Evolutionary conservation across 805 yeast species (phyloP), one percentile per base, ranked within the genome.

Genomic region (Saccharomyces jurei): DNA sequence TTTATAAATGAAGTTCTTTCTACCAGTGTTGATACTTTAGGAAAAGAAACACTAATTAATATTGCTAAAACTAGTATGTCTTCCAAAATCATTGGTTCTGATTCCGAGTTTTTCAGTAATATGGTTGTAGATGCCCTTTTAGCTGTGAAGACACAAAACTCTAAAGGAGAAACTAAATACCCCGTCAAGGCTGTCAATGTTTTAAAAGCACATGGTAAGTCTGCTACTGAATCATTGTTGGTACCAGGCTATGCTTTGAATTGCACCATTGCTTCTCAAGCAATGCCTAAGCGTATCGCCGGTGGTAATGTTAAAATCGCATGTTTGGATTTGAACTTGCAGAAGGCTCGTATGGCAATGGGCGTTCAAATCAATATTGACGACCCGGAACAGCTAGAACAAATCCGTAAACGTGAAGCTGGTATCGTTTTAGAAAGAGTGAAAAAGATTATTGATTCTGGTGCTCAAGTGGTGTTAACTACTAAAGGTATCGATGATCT

Each of bases 51-150:
- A 21, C 76, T 94, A 64, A 76, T 89, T 46, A 89, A 88, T 72
- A 90, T 94, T 67, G 99, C 99, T 41, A 89, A 89, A 72, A 94
- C 99, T 13, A 87, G 96, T 56, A 92, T 94, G 98, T 88, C 96
- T 26, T 86, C 96, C 51, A 94, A 94, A 74, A 89, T 94, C 66
- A 92, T 94, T 69, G 98, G 98, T 22, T 76, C 95, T 6, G 98
- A 94, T 70, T 82, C 92, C 2, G 96, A 86, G 10, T 94, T 94
- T 67, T 94, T 94, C 73, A 79, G 92, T 56, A 77, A 83, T 62
- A 79, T 95, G 82, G 98, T 88, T 27, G 98, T 94, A 47, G 97
- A 94, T 66, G 94, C 99, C 26, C 84, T 94, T 81, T 77, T 90
- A 56, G 96, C 97, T 3, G 98, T 94, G 52, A 91, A 89, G 71